phyloP scores from a whole-genome alignment of 352 stramenopile species.

The Phytophthora sojae region DNA sequence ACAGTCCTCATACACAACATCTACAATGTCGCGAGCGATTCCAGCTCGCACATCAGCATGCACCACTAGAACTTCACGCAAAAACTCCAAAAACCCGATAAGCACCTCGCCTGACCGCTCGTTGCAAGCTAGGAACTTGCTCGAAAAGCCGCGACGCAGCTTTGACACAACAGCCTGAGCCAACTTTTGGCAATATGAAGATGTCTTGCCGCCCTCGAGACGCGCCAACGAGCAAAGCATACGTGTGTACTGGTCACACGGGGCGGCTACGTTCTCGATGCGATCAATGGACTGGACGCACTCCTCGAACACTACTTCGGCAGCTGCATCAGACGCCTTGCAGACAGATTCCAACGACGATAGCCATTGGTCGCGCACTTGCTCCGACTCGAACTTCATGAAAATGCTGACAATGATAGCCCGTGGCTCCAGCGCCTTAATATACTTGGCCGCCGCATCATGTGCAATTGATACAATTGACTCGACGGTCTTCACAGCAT shows the following conservation, averaged over 20 bases:
- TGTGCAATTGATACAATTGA: constrained; percentile 79
- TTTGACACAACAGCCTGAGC: constrained; percentile 65
- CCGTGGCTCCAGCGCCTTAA: constrained; percentile 53
- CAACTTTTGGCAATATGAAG: constrained; percentile 59
- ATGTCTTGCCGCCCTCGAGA: constrained; percentile 54
- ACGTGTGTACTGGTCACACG: constrained; percentile 77
- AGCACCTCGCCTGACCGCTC: constrained; percentile 74
- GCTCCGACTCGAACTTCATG: constrained; percentile 68
- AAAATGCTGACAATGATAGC: constrained; percentile 66
- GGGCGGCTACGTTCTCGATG: constrained; percentile 68
- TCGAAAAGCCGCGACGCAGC: constrained; percentile 73
- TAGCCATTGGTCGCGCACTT: constrained; percentile 87
- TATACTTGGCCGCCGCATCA: constrained; percentile 72
- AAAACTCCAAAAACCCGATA: constrained; percentile 79
- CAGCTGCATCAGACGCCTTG: constrained; percentile 47
- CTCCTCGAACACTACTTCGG: constrained; percentile 70
- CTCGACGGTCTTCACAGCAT: constrained; percentile 85
- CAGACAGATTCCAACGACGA: constrained; percentile 83
- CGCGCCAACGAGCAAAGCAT: constrained; percentile 78
- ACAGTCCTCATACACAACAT: constrained; percentile 87
- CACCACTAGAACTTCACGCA: constrained; percentile 71
- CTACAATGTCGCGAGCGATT: constrained; percentile 71
- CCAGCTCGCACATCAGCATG: constrained; percentile 59
- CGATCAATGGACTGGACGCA: constrained; percentile 65
- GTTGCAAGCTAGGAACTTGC: constrained; percentile 82